These are phyloP conservation scores for Rubroboletus satanas DNA, from an alignment of 768 basidiomycete genomes.

Conservation along the genomic window DNA sequence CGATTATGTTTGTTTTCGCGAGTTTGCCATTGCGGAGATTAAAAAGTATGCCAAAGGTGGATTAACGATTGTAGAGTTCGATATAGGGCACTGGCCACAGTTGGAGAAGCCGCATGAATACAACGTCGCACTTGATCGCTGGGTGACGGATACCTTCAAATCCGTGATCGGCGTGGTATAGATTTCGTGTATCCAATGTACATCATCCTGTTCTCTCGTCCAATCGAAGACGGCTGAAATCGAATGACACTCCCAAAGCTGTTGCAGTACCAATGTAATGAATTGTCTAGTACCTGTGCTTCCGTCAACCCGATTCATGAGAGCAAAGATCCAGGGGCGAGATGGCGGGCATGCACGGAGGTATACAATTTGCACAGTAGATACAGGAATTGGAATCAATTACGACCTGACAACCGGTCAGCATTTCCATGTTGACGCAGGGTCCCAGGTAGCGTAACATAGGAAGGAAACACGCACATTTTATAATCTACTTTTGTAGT, in stretches of 20 bases:
- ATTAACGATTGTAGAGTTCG: constrained; percentile 31
- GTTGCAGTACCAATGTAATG: constrained; percentile 4
- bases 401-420: constrained; percentile 76
- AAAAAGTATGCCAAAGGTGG: constrained; percentile 27
- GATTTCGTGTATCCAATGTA: constrained; percentile 1
- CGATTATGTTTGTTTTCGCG: constrained; percentile 33
- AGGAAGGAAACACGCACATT: constrained; percentile 64
- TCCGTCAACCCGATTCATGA: constrained; percentile 8
- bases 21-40: constrained; percentile 21
- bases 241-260: background rate
- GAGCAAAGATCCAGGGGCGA: background rate
- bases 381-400: constrained; percentile 30
- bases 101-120: constrained; percentile 34
- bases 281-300: constrained; percentile 28
- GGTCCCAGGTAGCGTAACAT: constrained; percentile 5
- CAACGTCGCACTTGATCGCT: constrained; percentile 35
- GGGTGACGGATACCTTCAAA: constrained; percentile 25
- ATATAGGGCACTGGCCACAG: constrained; percentile 38
- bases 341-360: constrained; percentile 4
- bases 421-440: constrained; percentile 34
- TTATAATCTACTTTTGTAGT: constrained; percentile 59
- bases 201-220: background rate
- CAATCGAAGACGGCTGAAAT: background rate
- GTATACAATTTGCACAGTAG: constrained; percentile 11
- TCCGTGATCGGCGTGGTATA: constrained; percentile 7